Base-by-base conservation (phyloP, 2,329 filamentous ascomycete genomes). In the Ophiocordyceps australis region DNA sequence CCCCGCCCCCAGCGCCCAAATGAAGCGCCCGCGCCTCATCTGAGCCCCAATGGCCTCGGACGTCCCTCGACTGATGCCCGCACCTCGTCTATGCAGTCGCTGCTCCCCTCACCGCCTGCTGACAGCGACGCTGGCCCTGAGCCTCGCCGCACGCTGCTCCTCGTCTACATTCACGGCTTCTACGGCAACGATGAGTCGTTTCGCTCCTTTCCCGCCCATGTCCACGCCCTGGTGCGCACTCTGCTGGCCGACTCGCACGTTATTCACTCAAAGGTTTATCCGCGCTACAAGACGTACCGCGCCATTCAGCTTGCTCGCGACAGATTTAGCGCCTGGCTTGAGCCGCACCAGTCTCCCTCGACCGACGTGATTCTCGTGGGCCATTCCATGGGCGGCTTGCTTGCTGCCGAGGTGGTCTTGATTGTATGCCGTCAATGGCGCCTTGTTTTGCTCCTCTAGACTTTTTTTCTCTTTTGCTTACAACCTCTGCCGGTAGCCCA, bases 161-260 rank as follows among this genome's bases (percentile, higher is more conserved):
- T 92, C 14, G 57, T 93, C 27, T 93, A 83, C 45, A 72, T 93
- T 29, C 85, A 93, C 54, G 83, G 85, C 32, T 93, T 91, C 52
- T 76, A 89, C 62, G 83, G 85, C 26, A 76, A 80, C 31, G 79
- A 89, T 46, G 76, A 77, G 17, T 91, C 79, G 30, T 94, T 94
- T 44, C 68, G 74, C 33, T 80, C 76, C 23, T 92, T 94, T 38
- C 85, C 85, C 1, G 78, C 78, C 7, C 82, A 93, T 52, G 67
- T 93, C 4, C 85, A 94, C 46, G 67, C 72, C 37, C 61, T 79
- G 19, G 57, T 91, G 20, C 69, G 69, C 9, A 57, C 67, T 7
- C 59, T 73, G 1, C 52, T 93, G 9, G 55, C 58, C 14, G 73
- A 80, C 15, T 75, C 73, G 5, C 82, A 91, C 54, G 64, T 75